Percentiles rank a stretch among this genome's conserved stretches.
Evolutionary conservation across 805 yeast genomes (phyloP).

Genomic region (Candida anglica): DNA sequence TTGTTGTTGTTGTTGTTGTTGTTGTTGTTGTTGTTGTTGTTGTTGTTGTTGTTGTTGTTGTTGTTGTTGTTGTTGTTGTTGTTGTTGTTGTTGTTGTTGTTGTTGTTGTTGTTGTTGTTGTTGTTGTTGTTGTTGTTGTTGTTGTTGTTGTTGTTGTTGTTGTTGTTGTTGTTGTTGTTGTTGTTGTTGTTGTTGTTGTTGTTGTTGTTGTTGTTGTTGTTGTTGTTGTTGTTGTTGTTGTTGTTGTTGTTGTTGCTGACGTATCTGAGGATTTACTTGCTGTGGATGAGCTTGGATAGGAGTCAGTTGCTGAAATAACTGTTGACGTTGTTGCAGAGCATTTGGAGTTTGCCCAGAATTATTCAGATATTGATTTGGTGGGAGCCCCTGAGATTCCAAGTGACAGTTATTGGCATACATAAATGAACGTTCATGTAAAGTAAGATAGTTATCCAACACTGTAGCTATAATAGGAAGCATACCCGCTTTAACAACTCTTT

Average conservation of each 20-base stretch:
- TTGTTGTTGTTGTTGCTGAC: slow-evolving; percentile 1
- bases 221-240: neutral
- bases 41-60: slow-evolving; percentile 4
- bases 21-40: slow-evolving; percentile 1
- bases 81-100: too few species aligned
- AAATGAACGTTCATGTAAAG: slow-evolving; percentile 36
- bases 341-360: too few species aligned
- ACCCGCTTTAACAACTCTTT: slow-evolving; percentile 87
- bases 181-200: slow-evolving; percentile 6
- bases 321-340: slow-evolving; percentile 5
- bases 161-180: too few species aligned
- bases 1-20: too few species aligned
- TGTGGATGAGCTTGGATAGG: slow-evolving; percentile 5
- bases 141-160: slow-evolving; percentile 20
- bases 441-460: slow-evolving; percentile 79
- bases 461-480: slow-evolving; percentile 89
- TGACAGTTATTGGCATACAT: too few species aligned
- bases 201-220: slow-evolving; percentile 1
- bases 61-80: slow-evolving; percentile 5
- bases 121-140: slow-evolving; percentile 16
- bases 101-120: neutral
- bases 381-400: neutral
- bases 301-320: slow-evolving; percentile 1
- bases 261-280: slow-evolving; percentile 3
- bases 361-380: neutral